These are phyloP conservation scores for Helotiales sp. DNA, from an alignment of 2,329 filamentous ascomycete species.

Conservation along the genomic window DNA sequence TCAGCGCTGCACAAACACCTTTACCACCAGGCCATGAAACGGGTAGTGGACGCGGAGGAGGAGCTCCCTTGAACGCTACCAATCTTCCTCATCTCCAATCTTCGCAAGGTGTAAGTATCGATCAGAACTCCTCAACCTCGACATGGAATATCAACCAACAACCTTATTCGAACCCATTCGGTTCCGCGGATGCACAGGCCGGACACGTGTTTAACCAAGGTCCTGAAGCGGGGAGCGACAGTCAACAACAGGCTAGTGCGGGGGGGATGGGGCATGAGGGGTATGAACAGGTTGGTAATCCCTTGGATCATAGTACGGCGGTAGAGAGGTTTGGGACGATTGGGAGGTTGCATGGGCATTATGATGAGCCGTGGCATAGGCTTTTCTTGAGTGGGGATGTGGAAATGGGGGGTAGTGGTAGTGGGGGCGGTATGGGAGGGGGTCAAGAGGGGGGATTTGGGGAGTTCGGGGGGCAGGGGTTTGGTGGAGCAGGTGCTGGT, in stretches of 20 bases:
- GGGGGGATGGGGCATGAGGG: neutral
- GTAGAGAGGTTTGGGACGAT: slow-evolving; percentile 20
- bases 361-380: slow-evolving; percentile 27
- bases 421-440: neutral
- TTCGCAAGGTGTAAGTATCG: no score
- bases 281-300: slow-evolving; percentile 13
- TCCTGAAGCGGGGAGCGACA: neutral
- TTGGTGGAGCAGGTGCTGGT: neutral
- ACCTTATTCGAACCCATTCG: no score
- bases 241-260: neutral
- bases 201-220: no score
- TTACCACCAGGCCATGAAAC: slow-evolving; percentile 2
- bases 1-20: neutral
- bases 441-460: neutral
- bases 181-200: no score
- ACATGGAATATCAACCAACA: no score
- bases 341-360: slow-evolving; percentile 23
- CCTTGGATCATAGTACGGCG: slow-evolving; percentile 16
- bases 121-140: no score
- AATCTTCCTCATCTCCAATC: no score
- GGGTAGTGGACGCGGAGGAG: neutral
- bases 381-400: neutral
- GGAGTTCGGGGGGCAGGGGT: neutral
- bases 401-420: neutral
- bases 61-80: neutral